phyloP scores from a whole-genome alignment of 768 basidiomycete genomes.

The Leccinum sublutescens region DNA sequence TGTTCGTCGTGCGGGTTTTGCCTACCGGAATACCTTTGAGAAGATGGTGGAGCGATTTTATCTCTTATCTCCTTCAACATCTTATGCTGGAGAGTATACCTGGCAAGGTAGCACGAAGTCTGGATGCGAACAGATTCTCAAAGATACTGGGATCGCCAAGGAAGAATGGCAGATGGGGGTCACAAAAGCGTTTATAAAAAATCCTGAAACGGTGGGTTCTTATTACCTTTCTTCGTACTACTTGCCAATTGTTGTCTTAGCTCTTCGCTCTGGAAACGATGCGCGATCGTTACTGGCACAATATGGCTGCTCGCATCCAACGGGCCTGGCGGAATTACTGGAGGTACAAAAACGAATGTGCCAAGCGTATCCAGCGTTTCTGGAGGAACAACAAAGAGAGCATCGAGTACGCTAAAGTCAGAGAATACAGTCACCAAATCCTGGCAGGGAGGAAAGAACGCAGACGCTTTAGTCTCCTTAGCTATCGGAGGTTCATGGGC shows the following conservation, averaged over 20 bases:
- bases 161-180: slow-evolving; percentile 99
- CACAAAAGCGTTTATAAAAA: slow-evolving; percentile 99
- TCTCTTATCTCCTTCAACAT: slow-evolving; percentile 89
- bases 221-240: neutral
- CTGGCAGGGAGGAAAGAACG: slow-evolving; percentile 92
- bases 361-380: slow-evolving; percentile 92
- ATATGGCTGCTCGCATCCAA: slow-evolving; percentile 97
- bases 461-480: slow-evolving; percentile 87
- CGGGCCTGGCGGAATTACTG: slow-evolving; percentile 95
- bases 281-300: slow-evolving; percentile 99
- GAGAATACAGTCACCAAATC: slow-evolving; percentile 95
- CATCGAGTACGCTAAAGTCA: slow-evolving; percentile 81
- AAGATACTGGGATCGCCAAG: slow-evolving; percentile 91
- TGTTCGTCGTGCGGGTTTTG: slow-evolving; percentile 95
- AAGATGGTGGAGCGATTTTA: slow-evolving; percentile 99
- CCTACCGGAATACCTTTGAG: slow-evolving; percentile 96
- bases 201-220: slow-evolving; percentile 85
- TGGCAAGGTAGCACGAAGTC: slow-evolving; percentile 91
- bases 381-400: slow-evolving; percentile 98
- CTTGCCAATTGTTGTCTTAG: slow-evolving; percentile 38
- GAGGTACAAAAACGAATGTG: slow-evolving; percentile 94
- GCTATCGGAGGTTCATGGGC: slow-evolving; percentile 92
- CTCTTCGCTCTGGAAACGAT: slow-evolving; percentile 98
- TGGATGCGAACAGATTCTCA: slow-evolving; percentile 89
- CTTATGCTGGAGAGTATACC: slow-evolving; percentile 97